Conservation (phyloP, 257 asterid genomes). For the Rhazya stricta region DNA sequence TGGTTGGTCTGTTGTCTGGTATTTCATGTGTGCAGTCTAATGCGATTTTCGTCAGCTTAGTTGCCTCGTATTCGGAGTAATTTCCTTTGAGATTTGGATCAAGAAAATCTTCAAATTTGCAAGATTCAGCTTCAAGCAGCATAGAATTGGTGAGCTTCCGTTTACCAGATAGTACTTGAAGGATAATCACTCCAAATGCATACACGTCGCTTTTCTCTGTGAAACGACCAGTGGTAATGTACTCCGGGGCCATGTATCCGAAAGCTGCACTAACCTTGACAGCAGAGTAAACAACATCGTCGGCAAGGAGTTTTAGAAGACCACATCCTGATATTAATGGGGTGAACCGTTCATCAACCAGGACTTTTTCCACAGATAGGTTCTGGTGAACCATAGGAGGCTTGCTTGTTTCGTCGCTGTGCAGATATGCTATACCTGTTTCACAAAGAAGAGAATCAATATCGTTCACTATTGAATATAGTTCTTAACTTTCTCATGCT, state of each 20-base stretch:
- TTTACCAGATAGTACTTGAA: slow-evolving; percentile 73
- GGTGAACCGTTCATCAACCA: slow-evolving; percentile 49
- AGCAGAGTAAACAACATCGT: slow-evolving; percentile 89
- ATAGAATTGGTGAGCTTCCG: slow-evolving; percentile 41
- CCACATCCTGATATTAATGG: slow-evolving; percentile 81
- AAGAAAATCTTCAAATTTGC: slow-evolving; percentile 43
- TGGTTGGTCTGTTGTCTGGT: slow-evolving; percentile 67
- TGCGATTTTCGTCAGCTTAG: slow-evolving; percentile 49
- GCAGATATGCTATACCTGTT: slow-evolving; percentile 73
- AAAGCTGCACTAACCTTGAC: slow-evolving; percentile 89
- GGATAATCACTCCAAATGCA: slow-evolving; percentile 86
- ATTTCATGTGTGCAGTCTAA: slow-evolving; percentile 60
- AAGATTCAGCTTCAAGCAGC: slow-evolving; percentile 65
- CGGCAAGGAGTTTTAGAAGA: slow-evolving; percentile 79
- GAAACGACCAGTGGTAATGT: slow-evolving; percentile 85
- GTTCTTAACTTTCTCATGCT: neutral
- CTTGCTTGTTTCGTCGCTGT: slow-evolving; percentile 53
- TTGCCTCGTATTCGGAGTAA: slow-evolving; percentile 45
- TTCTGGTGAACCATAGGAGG: slow-evolving; percentile 81
- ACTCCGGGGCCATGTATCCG: slow-evolving; percentile 98
- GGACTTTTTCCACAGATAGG: slow-evolving; percentile 74
- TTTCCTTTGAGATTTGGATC: slow-evolving; percentile 54
- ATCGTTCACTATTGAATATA: neutral
- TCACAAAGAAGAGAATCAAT: too few species aligned
- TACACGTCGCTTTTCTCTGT: slow-evolving; percentile 96